These are phyloP conservation scores for Ochromonas danica DNA, from an alignment of 108 stramenopile species.

Conservation along the genomic window DNA sequence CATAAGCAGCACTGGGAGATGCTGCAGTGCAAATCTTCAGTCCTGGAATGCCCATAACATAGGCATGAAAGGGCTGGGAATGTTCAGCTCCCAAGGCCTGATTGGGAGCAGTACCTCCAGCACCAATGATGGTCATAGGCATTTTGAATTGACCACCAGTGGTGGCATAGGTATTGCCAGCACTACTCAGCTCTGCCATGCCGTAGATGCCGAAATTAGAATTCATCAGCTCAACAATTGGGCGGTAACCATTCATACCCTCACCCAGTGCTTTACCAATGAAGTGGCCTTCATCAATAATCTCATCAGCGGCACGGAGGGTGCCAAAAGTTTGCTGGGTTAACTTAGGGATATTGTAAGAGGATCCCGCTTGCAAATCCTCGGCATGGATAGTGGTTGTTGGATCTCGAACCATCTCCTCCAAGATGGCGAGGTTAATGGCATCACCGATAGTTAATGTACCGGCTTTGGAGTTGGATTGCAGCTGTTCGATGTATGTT, in stretches of 20 bases:
- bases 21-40: slow-evolving; percentile 96
- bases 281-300: slow-evolving; percentile 98
- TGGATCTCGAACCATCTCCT: slow-evolving; percentile 98
- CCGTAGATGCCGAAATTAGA: slow-evolving; percentile 99
- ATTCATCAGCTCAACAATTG: slow-evolving; percentile 98
- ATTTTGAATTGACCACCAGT: slow-evolving; percentile 96
- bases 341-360: slow-evolving; percentile 94
- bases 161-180: slow-evolving; percentile 96
- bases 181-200: slow-evolving; percentile 92
- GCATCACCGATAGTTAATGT: slow-evolving; percentile 96
- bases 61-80: slow-evolving; percentile 96
- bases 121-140: slow-evolving; percentile 98
- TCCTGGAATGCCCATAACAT: slow-evolving; percentile 98
- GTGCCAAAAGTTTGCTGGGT: slow-evolving; percentile 92
- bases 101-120: slow-evolving; percentile 96
- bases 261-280: slow-evolving; percentile 97
- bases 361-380: slow-evolving; percentile 95
- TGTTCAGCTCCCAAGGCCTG: slow-evolving; percentile 96
- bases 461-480: slow-evolving; percentile 75
- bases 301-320: slow-evolving; percentile 90
- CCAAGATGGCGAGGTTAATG: slow-evolving; percentile 95
- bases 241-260: slow-evolving; percentile 95
- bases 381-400: slow-evolving; percentile 96
- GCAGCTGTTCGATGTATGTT: slow-evolving; percentile 69
- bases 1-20: slow-evolving; percentile 90